Conservation (phyloP, 1,284 basidiomycete species). For the Apiotrichum mycotoxinovorans region DNA sequence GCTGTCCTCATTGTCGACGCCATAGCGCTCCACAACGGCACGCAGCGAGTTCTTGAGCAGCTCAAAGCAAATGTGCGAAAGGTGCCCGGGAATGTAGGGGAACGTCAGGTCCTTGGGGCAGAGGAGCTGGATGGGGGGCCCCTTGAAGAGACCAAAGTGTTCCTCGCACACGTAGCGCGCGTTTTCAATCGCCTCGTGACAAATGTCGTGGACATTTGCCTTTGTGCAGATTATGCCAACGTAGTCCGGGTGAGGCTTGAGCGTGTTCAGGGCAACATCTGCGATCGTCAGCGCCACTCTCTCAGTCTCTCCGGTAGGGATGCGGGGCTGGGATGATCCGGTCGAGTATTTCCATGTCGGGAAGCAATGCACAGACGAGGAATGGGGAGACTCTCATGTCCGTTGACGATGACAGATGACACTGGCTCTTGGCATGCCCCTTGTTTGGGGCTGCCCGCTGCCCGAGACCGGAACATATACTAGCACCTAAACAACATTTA, state of each 20-base stretch:
- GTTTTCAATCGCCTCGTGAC: conserved; percentile 97
- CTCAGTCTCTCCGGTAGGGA: background rate
- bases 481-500: too few species aligned
- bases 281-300: conserved; percentile 10
- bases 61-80: conserved; percentile 93
- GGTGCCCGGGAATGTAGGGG: conserved; percentile 93
- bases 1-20: conserved; percentile 67
- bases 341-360: background rate
- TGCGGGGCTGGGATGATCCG: background rate
- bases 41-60: conserved; percentile 97
- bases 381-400: background rate
- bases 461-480: too few species aligned
- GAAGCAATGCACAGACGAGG: background rate
- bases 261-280: conserved; percentile 89
- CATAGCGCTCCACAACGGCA: conserved; percentile 88
- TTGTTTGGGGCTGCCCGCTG: too few species aligned
- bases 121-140: conserved; percentile 93
- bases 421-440: too few species aligned
- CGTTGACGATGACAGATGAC: background rate
- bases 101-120: conserved; percentile 85
- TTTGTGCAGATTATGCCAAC: conserved; percentile 98
- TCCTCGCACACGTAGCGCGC: conserved; percentile 98
- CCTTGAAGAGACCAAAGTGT: conserved; percentile 90
- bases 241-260: conserved; percentile 82
- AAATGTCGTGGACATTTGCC: conserved; percentile 91